phyloP scores from a whole-genome alignment of 2,329 filamentous ascomycete genomes.

The Acrocalymma vagum region DNA sequence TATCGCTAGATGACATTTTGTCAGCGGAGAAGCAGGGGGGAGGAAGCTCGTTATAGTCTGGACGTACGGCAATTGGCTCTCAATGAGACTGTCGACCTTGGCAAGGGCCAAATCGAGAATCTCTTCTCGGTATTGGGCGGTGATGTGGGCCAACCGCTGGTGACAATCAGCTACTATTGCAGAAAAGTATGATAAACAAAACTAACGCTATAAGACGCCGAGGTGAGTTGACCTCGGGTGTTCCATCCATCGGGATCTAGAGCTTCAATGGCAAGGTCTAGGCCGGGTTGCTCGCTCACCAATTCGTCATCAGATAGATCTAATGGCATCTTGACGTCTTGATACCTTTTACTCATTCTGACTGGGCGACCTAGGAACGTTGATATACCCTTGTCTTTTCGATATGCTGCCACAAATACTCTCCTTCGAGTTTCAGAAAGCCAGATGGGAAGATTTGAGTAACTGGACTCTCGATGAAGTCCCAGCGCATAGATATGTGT shows the following conservation, averaged over 20 bases:
- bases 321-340: slow-evolving; percentile 37
- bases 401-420: slow-evolving; percentile 38
- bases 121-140: slow-evolving; percentile 38
- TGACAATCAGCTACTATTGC: slow-evolving; percentile 3
- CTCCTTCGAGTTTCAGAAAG: slow-evolving; percentile 37
- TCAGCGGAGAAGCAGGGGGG: background rate
- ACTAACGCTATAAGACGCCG: slow-evolving; percentile 37
- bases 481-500: slow-evolving; percentile 42
- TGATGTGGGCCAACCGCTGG: slow-evolving; percentile 32
- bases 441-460: slow-evolving; percentile 33
- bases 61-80: slow-evolving; percentile 29
- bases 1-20: slow-evolving; percentile 23
- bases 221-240: slow-evolving; percentile 28
- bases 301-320: slow-evolving; percentile 40
- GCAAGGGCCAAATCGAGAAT: slow-evolving; percentile 38
- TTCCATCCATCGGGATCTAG: slow-evolving; percentile 52
- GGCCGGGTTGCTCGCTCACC: slow-evolving; percentile 21
- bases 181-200: no score
- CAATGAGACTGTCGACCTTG: slow-evolving; percentile 28
- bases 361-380: slow-evolving; percentile 45
- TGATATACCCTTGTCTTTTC: slow-evolving; percentile 42
- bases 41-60: background rate
- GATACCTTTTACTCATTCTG: slow-evolving; percentile 38
- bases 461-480: slow-evolving; percentile 39
- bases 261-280: slow-evolving; percentile 23